Evolutionary conservation across 2,329 filamentous ascomycete species (phyloP), one percentile per base, ranked within the genome.

Genomic region (Ascosphaera apis): DNA sequence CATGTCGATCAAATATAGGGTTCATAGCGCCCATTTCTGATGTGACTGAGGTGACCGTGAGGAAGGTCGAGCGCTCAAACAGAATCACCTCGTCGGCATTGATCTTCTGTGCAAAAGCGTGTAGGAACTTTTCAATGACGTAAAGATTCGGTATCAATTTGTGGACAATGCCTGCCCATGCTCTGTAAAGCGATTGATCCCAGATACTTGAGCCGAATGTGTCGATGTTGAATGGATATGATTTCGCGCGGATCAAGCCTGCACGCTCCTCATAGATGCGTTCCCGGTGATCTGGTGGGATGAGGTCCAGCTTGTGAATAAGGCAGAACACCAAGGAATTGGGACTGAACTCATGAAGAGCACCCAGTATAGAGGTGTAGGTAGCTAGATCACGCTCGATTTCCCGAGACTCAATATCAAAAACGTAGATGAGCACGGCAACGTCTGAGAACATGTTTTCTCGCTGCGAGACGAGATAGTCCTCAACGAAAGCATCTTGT

Each of bases 301-400:
- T 82, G 17, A 98, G 69, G 53, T 98, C 88, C 79, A 98, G 93
- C 60, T 98, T 98, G 72, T 98, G 88, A 45, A 98, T 79, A 32
- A 98, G 71, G 41, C 88, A 79, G 59, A 95, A 98, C 48, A 98
- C 76, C 53, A 80, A 79, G 42, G 86, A 82, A 23, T 58, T 59
- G 2, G 71, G 69, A 34, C 80, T 91, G 64, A 74, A 91, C 58
- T 95, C 84, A 37, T 76, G 69, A 28, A 98, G 66, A 1, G 88
- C 88, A 35, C 76, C 72, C 46, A 95, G 81, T 53, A 95, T 88
- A 44, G 80, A 77, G 36, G 76, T 73, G 62, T 95, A 98, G 39
- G 83, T 92, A 39, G 86, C 73, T 36, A 95, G 71, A 53, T 98
- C 88, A 47, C 82, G 77, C 42, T 88, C 80, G 47, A 92, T 82